Evolutionary conservation across 129 eudicot genomes (phyloP).

Genomic region (Flaveria linearis): DNA sequence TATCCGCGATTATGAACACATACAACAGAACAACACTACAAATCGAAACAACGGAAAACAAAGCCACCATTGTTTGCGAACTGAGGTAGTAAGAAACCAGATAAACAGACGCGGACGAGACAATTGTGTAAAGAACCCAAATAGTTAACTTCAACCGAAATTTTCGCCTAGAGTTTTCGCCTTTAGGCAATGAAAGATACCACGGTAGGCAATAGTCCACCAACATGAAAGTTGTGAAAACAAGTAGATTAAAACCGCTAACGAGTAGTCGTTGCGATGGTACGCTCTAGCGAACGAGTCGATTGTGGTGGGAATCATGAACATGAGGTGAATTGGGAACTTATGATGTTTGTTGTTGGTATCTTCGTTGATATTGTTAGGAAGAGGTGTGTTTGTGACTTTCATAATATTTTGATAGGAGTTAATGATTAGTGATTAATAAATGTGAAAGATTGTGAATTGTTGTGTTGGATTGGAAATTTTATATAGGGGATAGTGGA

Average conservation of each 20-base stretch:
- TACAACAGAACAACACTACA: not conserved
- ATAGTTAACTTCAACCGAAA: slow-evolving; percentile 9
- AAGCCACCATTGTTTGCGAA: not conserved
- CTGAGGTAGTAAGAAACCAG: not conserved
- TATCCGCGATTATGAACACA: not conserved
- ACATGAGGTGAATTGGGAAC: not conserved
- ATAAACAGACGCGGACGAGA: slow-evolving; percentile 4
- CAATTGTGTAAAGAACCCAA: not conserved
- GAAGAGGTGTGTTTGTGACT: too few species aligned
- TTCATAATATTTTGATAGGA: too few species aligned
- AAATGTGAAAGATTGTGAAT: not conserved
- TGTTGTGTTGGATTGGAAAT: not conserved
- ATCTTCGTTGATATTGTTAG: too few species aligned
- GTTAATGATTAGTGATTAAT: too few species aligned
- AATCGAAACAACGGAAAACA: slow-evolving; percentile 1
- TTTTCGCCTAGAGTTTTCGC: slow-evolving; percentile 15
- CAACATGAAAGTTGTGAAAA: not conserved
- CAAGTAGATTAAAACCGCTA: not conserved
- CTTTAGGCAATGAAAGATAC: slow-evolving; percentile 14
- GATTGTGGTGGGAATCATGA: slow-evolving; percentile 14
- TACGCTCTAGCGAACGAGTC: not conserved
- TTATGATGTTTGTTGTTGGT: not conserved
- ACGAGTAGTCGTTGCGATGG: not conserved
- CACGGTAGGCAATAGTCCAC: not conserved
- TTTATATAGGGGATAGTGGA: not conserved